Evolutionary conservation across 768 basidiomycete genomes (phyloP).

Genomic region (Leucosporidium scottii): DNA sequence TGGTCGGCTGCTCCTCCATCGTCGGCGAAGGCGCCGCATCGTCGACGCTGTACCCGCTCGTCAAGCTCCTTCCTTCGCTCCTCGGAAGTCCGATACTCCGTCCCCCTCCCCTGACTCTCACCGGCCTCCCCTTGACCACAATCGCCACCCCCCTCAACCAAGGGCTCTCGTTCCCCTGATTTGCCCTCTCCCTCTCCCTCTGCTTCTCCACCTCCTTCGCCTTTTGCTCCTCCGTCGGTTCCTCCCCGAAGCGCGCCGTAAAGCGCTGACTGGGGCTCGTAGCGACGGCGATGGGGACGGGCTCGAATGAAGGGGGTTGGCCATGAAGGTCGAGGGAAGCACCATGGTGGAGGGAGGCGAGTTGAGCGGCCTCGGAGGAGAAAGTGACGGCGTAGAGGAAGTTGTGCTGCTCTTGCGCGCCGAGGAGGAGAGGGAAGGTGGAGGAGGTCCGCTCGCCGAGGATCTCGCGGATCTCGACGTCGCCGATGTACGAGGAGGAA

Average conservation of each 20-base stretch:
- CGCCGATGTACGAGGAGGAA: background rate
- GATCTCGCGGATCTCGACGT: conserved; percentile 11
- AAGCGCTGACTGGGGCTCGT: conserved; percentile 20
- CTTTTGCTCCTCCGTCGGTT: background rate
- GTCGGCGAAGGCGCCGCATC: background rate
- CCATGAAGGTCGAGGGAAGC: too few species aligned
- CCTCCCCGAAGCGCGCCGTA: conserved; percentile 12
- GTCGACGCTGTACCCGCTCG: background rate
- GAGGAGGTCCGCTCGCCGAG: background rate
- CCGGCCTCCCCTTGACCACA: conserved; percentile 7
- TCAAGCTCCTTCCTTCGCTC: background rate
- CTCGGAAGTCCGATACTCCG: too few species aligned
- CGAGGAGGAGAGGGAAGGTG: background rate
- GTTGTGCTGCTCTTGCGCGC: conserved; percentile 13
- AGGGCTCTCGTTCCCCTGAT: background rate
- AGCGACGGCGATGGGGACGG: conserved; percentile 20
- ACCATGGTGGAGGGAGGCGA: background rate
- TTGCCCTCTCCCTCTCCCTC: background rate
- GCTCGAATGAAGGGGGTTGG: background rate
- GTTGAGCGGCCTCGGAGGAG: background rate
- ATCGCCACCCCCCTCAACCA: conserved; percentile 13
- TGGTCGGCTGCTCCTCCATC: background rate
- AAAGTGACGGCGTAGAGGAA: conserved; percentile 16
- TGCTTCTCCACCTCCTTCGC: background rate
- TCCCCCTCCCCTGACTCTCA: background rate